Base-by-base conservation (phyloP, 2,329 filamentous ascomycete genomes). In the Epichloe sibirici region DNA sequence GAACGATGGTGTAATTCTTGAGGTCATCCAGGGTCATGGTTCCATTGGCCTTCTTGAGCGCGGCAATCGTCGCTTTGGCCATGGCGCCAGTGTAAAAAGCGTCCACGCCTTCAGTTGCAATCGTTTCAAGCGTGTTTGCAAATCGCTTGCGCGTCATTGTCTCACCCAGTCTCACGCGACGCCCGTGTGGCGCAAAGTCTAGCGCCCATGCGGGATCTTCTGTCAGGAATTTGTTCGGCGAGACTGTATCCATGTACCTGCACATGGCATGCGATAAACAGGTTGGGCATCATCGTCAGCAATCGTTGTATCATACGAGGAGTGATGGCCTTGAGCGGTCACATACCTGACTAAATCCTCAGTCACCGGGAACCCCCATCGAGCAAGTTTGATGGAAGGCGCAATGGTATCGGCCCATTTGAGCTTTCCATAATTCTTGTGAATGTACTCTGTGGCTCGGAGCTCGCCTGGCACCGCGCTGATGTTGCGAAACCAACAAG, bases 171-270 rank as follows among this genome's bases (percentile, higher is more conserved):
- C 74, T 72, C 1, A 90, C 61, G 1, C 80, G 69, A 2, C 73
- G 80, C 3, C 88, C 88, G 53, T 85, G 78, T 0, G 88, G 88
- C 2, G 89, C 88, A 66, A 95, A 95, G 65, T 95, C 90, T 31
- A 88, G 69, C 0, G 89, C 86, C 85, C 88, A 95, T 0, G 79
- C 75, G 0, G 85, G 81, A 55, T 94, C 79, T 0, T 83, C 71
- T 2, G 79, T 74, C 0, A 95, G 68, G 62, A 93, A 93, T 57
- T 83, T 49, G 15, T 59, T 76, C 48, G 7, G 72, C 59, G 54
- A 63, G 63, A 65, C 53, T 69, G n/a, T 74, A 25, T 60, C 65
- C 76, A 93, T 90, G 62, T 88, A 87, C 15, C 48, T 49, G 5
- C 7, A 15, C 21, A 11, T 25, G 37, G 28, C 25, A 8, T n/a